Percentiles rank a stretch among this genome's conserved stretches.
Evolutionary conservation across 352 stramenopile genomes (phyloP).

Genomic region (Phytophthora citrophthora): DNA sequence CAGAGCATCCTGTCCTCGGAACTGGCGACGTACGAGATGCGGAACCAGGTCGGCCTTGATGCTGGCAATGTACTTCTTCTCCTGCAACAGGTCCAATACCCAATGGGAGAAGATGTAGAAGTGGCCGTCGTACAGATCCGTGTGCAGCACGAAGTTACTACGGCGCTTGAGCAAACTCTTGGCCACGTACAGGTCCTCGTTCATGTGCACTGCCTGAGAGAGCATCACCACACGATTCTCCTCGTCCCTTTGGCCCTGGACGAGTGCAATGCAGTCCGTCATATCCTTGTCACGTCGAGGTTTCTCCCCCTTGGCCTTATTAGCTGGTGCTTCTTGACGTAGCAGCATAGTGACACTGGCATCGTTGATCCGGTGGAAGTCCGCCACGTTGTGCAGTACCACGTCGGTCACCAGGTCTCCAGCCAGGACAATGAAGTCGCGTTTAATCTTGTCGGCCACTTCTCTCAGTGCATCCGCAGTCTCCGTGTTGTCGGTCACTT

Average conservation of each 20-base stretch:
- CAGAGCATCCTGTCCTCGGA: conserved; percentile 64
- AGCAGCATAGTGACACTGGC: conserved; percentile 86
- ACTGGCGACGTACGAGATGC: conserved; percentile 80
- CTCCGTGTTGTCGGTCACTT: conserved; percentile 76
- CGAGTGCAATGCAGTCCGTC: conserved; percentile 81
- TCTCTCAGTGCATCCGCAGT: conserved; percentile 76
- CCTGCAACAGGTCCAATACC: conserved; percentile 75
- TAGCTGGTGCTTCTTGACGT: conserved; percentile 46
- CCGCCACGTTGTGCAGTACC: conserved; percentile 81
- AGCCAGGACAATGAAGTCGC: conserved; percentile 83
- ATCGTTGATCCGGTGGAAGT: conserved; percentile 86
- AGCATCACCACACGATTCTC: conserved; percentile 76
- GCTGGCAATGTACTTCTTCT: conserved; percentile 87
- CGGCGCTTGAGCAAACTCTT: conserved; percentile 80
- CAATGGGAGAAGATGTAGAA: conserved; percentile 90
- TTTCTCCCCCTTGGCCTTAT: conserved; percentile 71
- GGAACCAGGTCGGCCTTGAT: conserved; percentile 86
- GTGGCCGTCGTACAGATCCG: conserved; percentile 83
- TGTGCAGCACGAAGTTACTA: conserved; percentile 75
- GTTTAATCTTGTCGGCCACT: conserved; percentile 79
- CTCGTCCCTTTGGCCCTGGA: conserved; percentile 45
- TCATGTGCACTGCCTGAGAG: conserved; percentile 80
- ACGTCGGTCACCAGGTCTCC: conserved; percentile 83
- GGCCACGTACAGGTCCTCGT: conserved; percentile 80
- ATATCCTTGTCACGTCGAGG: conserved; percentile 81